phyloP scores from a whole-genome alignment of 352 stramenopile species.

The Globisporangium spiculum region DNA sequence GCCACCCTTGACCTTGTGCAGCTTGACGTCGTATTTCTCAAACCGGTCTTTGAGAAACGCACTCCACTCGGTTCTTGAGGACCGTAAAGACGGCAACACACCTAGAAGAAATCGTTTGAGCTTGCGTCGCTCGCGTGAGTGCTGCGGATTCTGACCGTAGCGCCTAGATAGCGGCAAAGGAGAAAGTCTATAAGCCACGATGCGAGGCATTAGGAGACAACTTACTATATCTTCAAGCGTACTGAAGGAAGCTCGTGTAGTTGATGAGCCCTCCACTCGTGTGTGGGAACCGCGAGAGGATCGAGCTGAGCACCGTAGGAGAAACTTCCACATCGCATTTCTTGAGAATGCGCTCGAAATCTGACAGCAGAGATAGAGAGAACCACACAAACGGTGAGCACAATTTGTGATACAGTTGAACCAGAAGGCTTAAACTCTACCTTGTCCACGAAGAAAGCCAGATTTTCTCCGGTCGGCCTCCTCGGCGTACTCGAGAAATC shows the following conservation, averaged over 20 bases:
- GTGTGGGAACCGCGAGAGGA: constrained; percentile 51
- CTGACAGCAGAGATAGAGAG: constrained; percentile 15
- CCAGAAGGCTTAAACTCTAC: constrained; percentile 13
- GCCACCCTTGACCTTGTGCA: constrained; percentile 26
- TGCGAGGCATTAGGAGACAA: too few relatives aligned
- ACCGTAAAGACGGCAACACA: constrained; percentile 17
- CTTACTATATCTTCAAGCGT: too few relatives aligned
- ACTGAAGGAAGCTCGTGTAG: constrained; percentile 51
- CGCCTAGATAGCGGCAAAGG: constrained; percentile 21
- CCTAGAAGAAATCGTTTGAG: constrained; percentile 34
- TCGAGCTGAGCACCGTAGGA: constrained; percentile 27
- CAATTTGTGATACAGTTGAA: too few relatives aligned
- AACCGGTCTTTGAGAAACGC: constrained; percentile 30
- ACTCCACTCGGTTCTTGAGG: constrained; percentile 23
- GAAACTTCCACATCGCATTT: constrained; percentile 33
- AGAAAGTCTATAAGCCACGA: too few relatives aligned
- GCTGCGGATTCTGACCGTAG: constrained; percentile 45
- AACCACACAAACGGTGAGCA: not conserved
- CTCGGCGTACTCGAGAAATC: constrained; percentile 51
- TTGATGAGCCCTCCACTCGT: constrained; percentile 29
- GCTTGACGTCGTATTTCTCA: constrained; percentile 37
- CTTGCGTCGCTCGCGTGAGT: constrained; percentile 33
- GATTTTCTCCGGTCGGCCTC: constrained; percentile 29
- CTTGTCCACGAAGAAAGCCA: constrained; percentile 38
- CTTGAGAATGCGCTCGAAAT: constrained; percentile 35